Conservation (phyloP, 345 rosid genomes). For the Psidium guajava region DNA sequence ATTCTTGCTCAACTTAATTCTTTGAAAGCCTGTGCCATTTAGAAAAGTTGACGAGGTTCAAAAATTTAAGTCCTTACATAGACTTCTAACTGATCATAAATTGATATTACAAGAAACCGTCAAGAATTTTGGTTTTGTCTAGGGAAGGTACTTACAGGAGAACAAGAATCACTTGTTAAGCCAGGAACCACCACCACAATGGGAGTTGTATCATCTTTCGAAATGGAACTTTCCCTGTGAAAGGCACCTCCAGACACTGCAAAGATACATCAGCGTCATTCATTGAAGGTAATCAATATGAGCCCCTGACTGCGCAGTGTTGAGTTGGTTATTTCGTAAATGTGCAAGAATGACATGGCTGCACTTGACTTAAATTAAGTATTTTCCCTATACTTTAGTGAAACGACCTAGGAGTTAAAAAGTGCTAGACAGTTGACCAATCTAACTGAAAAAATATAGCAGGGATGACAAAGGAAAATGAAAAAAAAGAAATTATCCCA, state of each 20-base stretch:
- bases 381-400: background rate
- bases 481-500: background rate
- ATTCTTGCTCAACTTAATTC: background rate
- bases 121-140: background rate
- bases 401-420: background rate
- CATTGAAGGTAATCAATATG: background rate
- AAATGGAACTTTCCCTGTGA: conserved; percentile 4
- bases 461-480: background rate
- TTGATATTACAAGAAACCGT: background rate
- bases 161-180: conserved; percentile 39
- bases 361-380: background rate
- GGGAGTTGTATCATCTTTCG: conserved; percentile 18
- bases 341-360: background rate
- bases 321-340: background rate
- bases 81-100: background rate
- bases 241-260: conserved; percentile 12
- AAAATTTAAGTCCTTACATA: background rate
- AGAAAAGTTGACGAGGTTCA: background rate
- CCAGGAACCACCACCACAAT: conserved; percentile 39
- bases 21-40: background rate
- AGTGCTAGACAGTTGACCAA: background rate
- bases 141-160: conserved; percentile 18
- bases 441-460: background rate
- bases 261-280: background rate
- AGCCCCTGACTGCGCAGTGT: background rate